Base-by-base conservation (phyloP, 768 basidiomycete species). In the Sarcomyxa edulis region DNA sequence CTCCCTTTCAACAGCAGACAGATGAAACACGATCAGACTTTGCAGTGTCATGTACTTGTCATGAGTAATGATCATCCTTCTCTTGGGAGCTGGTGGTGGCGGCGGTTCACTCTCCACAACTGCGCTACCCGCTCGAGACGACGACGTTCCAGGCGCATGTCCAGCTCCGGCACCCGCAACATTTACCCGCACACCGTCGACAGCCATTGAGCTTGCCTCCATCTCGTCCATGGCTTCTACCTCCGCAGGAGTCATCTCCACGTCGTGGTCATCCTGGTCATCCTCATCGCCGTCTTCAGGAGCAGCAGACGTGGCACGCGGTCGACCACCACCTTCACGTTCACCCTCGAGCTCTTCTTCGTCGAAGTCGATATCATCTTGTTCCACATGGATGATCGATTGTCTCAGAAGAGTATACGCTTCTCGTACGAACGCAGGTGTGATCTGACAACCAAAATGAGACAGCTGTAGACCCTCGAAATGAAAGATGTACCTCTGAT, bases 371-470 rank as follows among this genome's bases (percentile, higher is more conserved):
- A 99, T 83, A 51, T 98, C 95, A 55, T 99, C 96, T 58, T 98
- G 93, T 55, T 99, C 96, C 44, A 99, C 94, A 53, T 98, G 96
- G 51, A 99, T 97, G 62, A 99, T 99, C 2, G 96, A 98, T 57
- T 96, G 94, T 18, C 89, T 81, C 9, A 99, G 69, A 14, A 99
- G 81, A 29, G 80, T 82, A 63, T 88, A 98, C 2, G 96, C 96
- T 61, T 99, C 96, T 27, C 93, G 81, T 15, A 99, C 95, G 56
- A 95, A 94, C 2, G 77, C 84, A 6, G 95, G 93, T 0, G 78
- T 88, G 51, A 99, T 98, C 89, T 95, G 44, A 14, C 18, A 7
- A 26, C 25, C 1, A 35, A 20, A 33, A 34, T 29, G 33, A 44
- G 8, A 34, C 37, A 32, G 12, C 18, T 19, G 19, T n/a, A 35